Percentiles rank a stretch among this genome's conserved stretches.
Evolutionary conservation across 2,329 filamentous ascomycete species (phyloP).

Genomic region (Monilinia polystroma): DNA sequence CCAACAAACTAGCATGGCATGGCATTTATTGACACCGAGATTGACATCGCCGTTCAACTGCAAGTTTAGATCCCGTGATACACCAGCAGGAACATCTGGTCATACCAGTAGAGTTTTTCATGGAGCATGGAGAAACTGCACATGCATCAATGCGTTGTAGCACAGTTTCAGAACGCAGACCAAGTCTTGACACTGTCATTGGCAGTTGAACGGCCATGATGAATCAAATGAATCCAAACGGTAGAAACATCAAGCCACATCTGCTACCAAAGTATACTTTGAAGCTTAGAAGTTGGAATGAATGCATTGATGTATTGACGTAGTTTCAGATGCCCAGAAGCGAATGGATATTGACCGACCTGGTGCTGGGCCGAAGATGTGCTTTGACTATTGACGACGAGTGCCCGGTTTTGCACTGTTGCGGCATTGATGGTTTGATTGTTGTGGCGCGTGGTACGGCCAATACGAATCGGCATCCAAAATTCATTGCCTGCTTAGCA

Average conservation of each 20-base stretch:
- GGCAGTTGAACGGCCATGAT: not conserved
- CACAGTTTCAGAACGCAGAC: not conserved
- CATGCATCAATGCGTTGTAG: constrained; percentile 12
- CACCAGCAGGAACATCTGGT: not conserved
- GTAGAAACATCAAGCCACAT: not conserved
- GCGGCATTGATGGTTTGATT: not conserved
- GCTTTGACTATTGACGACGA: not conserved
- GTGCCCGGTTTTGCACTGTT: not conserved
- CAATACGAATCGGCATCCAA: not conserved
- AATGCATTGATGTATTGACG: constrained; percentile 15
- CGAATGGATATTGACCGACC: not conserved
- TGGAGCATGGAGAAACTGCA: not conserved
- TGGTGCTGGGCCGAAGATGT: not conserved
- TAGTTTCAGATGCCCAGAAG: constrained; percentile 1
- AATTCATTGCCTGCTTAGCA: not conserved
- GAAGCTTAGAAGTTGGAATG: not conserved
- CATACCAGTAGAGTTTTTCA: not conserved
- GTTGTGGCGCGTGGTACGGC: not conserved
- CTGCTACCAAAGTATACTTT: not conserved
- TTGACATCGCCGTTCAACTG: constrained; percentile 1
- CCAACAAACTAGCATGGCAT: not conserved
- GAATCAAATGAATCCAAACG: not conserved
- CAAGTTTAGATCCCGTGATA: not conserved
- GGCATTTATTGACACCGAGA: not conserved
- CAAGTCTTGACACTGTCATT: not conserved